Conservation (phyloP, 202 grass and related monocot genomes). For the Sporobolus alterniflorus region DNA sequence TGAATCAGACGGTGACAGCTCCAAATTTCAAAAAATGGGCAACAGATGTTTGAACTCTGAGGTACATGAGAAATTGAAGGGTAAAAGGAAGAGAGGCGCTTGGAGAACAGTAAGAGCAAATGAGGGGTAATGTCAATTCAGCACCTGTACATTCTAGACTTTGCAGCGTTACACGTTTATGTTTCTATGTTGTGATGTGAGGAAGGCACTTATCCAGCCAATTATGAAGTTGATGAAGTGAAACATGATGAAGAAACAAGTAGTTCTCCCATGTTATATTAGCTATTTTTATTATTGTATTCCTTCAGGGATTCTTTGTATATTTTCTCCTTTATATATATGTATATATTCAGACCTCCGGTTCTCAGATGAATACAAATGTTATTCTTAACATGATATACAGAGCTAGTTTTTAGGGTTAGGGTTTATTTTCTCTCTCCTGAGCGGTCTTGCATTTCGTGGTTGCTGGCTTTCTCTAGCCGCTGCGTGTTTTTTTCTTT, state of each 20-base stretch:
- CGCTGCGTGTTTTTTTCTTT: no score
- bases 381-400: no score
- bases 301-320: no score
- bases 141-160: not conserved
- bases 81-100: not conserved
- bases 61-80: constrained; percentile 4
- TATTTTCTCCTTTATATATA: no score
- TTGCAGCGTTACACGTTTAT: not conserved
- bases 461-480: no score
- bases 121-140: not conserved
- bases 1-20: constrained; percentile 34
- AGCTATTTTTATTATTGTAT: no score
- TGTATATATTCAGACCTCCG: no score
- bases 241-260: constrained; percentile 9
- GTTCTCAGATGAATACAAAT: no score
- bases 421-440: no score
- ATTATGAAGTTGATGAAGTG: not conserved
- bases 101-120: not conserved
- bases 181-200: not conserved
- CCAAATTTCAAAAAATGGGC: not conserved
- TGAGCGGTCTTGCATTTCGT: no score
- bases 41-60: constrained; percentile 14
- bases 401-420: no score
- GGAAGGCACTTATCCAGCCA: not conserved
- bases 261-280: not conserved